phyloP scores from a whole-genome alignment of 2,329 filamentous ascomycete genomes.

The Aspergillus chevalieri region DNA sequence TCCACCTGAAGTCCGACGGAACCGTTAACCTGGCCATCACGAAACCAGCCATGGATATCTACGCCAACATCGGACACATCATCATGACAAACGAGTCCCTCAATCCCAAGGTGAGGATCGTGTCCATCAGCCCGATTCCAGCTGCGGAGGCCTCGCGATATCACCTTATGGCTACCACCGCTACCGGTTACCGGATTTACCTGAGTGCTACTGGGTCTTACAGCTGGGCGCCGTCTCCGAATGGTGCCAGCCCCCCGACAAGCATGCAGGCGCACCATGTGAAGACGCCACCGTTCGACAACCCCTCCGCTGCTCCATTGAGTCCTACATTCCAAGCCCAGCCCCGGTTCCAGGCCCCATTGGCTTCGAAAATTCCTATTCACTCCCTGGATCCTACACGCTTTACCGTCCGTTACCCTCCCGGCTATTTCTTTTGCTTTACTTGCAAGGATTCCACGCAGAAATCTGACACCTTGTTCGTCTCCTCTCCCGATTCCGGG shows the following conservation, averaged over 20 bases:
- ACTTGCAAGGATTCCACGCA: conserved; percentile 57
- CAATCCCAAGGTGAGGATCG: conserved; percentile 65
- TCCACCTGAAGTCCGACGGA: conserved; percentile 66
- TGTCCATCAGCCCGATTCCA: conserved; percentile 80
- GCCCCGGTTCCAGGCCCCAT: conserved; percentile 29
- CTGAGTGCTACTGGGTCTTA: conserved; percentile 78
- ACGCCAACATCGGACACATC: conserved; percentile 76
- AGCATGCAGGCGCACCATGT: conserved; percentile 98
- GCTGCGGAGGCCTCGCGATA: conserved; percentile 76
- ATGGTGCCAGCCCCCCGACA: conserved; percentile 64
- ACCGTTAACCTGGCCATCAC: conserved; percentile 51
- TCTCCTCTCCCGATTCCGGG: conserved; percentile 81
- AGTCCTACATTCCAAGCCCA: conserved; percentile 17
- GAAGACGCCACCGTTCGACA: conserved; percentile 70
- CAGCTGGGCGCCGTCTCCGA: conserved; percentile 48
- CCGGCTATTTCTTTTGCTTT: conserved; percentile 87
- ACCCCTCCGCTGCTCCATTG: conserved; percentile 20
- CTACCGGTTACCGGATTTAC: conserved; percentile 85
- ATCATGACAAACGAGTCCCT: conserved; percentile 64
- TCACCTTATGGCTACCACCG: conserved; percentile 83
- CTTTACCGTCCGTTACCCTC: conserved; percentile 57
- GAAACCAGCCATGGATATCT: conserved; percentile 48
- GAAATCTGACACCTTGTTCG: conserved; percentile 65
- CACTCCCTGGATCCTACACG: conserved; percentile 37
- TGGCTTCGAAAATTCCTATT: conserved; percentile 46